phyloP scores from a whole-genome alignment of 352 stramenopile species.

The Pythium aquatile region DNA sequence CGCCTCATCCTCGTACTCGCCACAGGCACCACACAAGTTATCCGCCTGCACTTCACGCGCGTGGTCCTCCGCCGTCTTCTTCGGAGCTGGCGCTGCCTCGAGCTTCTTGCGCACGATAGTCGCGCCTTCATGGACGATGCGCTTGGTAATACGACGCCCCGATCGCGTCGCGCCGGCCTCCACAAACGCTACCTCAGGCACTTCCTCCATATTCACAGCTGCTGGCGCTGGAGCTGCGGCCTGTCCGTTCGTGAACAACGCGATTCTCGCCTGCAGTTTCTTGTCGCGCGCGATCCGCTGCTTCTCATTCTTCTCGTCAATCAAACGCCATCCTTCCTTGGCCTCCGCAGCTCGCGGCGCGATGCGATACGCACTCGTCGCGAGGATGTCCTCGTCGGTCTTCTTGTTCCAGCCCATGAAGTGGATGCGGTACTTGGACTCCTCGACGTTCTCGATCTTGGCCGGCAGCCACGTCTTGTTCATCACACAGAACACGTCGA shows the following conservation, averaged over 20 bases:
- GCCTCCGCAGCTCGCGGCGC: conserved; percentile 40
- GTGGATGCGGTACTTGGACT: conserved; percentile 41
- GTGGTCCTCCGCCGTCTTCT: conserved; percentile 26
- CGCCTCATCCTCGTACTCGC: conserved; percentile 82
- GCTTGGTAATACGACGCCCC: conserved; percentile 65
- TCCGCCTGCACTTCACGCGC: conserved; percentile 59
- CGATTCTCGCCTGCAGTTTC: conserved; percentile 19
- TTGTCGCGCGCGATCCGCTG: conserved; percentile 29
- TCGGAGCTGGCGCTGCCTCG: conserved; percentile 23
- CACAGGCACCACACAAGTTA: conserved; percentile 71
- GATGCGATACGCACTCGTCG: conserved; percentile 34
- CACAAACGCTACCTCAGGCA: conserved; percentile 41
- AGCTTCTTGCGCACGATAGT: conserved; percentile 23
- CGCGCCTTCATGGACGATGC: conserved; percentile 36
- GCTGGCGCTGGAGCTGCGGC: neutral
- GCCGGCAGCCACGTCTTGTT: conserved; percentile 59
- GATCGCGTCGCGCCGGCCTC: conserved; percentile 61
- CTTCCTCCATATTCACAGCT: neutral
- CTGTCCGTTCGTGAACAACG: neutral
- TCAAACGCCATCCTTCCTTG: conserved; percentile 35
- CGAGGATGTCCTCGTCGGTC: conserved; percentile 48
- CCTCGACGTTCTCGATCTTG: conserved; percentile 42
- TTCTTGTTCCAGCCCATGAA: conserved; percentile 71
- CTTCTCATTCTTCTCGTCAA: conserved; percentile 50
- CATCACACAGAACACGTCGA: conserved; percentile 58